Conservation (phyloP, 768 basidiomycete species). For the Suillus decipiens region DNA sequence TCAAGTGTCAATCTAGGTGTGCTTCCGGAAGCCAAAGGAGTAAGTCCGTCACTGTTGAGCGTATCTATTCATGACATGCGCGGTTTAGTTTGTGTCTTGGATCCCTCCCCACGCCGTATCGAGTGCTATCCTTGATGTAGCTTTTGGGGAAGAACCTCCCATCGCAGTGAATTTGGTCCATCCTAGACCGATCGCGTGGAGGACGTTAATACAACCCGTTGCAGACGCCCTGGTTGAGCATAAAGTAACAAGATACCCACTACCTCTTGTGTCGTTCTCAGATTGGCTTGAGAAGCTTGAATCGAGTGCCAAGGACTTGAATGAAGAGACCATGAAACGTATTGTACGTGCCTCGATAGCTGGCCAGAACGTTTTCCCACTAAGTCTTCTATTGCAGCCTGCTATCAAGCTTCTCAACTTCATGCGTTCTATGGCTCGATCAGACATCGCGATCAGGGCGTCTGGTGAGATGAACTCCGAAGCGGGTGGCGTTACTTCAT, state of each 20-base stretch:
- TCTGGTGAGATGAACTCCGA: constrained; percentile 3
- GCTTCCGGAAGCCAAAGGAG: constrained; percentile 28
- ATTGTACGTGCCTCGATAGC: constrained; percentile 25
- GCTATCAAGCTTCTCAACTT: constrained; percentile 33
- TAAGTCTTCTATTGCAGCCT: constrained; percentile 19
- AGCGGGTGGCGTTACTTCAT: constrained; percentile 11
- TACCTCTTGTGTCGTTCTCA: constrained; percentile 29
- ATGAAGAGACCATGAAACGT: constrained; percentile 23
- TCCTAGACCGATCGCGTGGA: constrained; percentile 24
- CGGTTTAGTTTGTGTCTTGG: constrained; percentile 22
- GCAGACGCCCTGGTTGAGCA: constrained; percentile 8
- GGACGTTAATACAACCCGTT: constrained; percentile 19
- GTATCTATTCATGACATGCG: background rate
- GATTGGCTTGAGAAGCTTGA: constrained; percentile 31
- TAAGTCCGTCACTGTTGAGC: constrained; percentile 11
- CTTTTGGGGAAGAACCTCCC: constrained; percentile 13
- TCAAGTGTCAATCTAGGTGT: constrained; percentile 29
- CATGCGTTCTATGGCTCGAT: constrained; percentile 21
- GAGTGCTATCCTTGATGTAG: constrained; percentile 23
- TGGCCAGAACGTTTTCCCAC: background rate
- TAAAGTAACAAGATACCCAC: constrained; percentile 12
- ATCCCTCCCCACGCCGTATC: constrained; percentile 21
- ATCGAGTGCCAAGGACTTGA: constrained; percentile 7
- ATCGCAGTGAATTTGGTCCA: constrained; percentile 27
- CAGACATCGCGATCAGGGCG: constrained; percentile 16